These are phyloP conservation scores for Saccharomycopsis schoenii DNA, from an alignment of 805 yeast genomes.

Conservation along the genomic window DNA sequence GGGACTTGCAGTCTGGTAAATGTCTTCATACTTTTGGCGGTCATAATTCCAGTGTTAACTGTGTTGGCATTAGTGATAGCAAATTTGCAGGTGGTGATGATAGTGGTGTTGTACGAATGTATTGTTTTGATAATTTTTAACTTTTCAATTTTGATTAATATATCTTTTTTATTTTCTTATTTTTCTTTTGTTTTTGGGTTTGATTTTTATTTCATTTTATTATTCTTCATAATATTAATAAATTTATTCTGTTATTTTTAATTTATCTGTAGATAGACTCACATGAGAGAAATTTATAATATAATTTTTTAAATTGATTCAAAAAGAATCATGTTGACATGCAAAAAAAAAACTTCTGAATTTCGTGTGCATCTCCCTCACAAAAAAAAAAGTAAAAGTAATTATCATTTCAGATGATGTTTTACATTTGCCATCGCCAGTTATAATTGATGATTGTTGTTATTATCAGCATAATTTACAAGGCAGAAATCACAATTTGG, in stretches of 20 bases:
- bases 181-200: neutral
- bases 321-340: neutral
- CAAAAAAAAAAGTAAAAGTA: neutral
- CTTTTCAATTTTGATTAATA: neutral
- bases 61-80: slow-evolving; percentile 35
- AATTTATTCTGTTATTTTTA: too few relatives aligned
- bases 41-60: slow-evolving; percentile 42
- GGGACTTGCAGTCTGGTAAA: slow-evolving; percentile 93
- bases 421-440: neutral
- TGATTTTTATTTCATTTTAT: neutral
- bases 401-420: too few relatives aligned
- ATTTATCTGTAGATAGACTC: neutral
- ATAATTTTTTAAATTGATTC: too few relatives aligned
- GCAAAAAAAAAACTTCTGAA: neutral
- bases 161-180: neutral
- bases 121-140: slow-evolving; percentile 49
- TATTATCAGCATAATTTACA: too few relatives aligned
- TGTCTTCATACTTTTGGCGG: slow-evolving; percentile 91
- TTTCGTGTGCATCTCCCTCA: neutral
- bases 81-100: slow-evolving; percentile 87
- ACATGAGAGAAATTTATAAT: too few relatives aligned
- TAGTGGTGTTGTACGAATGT: slow-evolving; percentile 77
- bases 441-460: too few relatives aligned
- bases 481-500: neutral
- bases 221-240: neutral